Evolutionary conservation across 2,329 filamentous ascomycete species (phyloP).

Genomic region (Acephala macrosclerotiorum): DNA sequence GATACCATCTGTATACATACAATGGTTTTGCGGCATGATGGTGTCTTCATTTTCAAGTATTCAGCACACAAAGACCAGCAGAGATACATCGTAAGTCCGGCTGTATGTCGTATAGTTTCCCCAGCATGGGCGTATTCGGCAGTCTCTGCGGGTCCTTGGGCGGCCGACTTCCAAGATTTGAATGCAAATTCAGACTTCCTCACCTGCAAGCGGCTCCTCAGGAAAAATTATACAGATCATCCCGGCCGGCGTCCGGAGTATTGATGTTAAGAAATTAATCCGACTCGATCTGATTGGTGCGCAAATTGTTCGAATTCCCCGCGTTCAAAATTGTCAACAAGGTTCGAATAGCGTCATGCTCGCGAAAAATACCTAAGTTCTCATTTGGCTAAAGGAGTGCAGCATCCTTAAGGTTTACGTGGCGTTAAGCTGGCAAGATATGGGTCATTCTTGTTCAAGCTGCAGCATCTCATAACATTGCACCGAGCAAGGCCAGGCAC

Average conservation of each 20-base stretch:
- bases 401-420: neutral
- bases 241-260: neutral
- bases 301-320: constrained; percentile 14
- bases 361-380: neutral
- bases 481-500: constrained; percentile 18
- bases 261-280: constrained; percentile 7
- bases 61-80: too few relatives aligned
- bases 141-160: neutral
- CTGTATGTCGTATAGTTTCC: neutral
- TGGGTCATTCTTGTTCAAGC: neutral
- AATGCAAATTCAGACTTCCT: neutral
- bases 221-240: neutral
- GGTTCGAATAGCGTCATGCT: constrained; percentile 13
- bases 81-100: too few relatives aligned
- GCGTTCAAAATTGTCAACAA: constrained; percentile 5
- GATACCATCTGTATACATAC: constrained; percentile 5
- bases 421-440: neutral
- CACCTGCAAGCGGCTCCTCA: neutral
- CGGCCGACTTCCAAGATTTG: neutral
- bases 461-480: constrained; percentile 12
- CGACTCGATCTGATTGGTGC: constrained; percentile 20
- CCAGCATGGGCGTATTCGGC: neutral
- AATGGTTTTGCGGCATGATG: neutral
- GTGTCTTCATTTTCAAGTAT: too few relatives aligned
- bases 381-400: constrained; percentile 16